Evolutionary conservation across 495 filamentous ascomycete species (phyloP).

Genomic region (Penicillium odoratum): DNA sequence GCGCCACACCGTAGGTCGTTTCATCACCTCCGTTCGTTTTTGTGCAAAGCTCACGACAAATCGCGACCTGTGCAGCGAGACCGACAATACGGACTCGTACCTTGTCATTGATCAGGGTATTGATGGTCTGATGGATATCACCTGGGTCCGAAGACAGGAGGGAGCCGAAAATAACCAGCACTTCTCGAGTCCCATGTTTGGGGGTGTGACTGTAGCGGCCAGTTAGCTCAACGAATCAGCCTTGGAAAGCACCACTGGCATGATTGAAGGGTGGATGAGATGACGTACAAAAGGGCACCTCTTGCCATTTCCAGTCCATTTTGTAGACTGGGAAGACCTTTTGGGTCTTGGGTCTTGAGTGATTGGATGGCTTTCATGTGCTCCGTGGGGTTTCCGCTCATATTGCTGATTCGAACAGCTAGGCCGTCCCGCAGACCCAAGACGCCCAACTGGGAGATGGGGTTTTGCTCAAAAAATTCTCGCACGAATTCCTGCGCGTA

Average conservation of each 20-base stretch:
- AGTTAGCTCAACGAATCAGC: constrained; percentile 17
- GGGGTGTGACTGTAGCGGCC: constrained; percentile 69
- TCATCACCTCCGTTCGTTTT: constrained; percentile 82
- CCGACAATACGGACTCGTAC: constrained; percentile 88
- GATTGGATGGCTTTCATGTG: constrained; percentile 76
- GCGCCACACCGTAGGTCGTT: constrained; percentile 74
- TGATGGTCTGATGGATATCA: constrained; percentile 91
- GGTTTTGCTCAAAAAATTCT: constrained; percentile 98
- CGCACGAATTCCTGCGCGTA: constrained; percentile 86
- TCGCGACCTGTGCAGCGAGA: constrained; percentile 84
- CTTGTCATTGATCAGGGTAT: constrained; percentile 68
- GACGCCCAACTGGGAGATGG: constrained; percentile 93
- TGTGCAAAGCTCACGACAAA: constrained; percentile 84
- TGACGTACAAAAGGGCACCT: constrained; percentile 74
- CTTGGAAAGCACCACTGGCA: neutral
- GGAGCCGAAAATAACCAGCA: constrained; percentile 89
- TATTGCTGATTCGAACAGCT: constrained; percentile 79
- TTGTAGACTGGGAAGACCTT: constrained; percentile 86
- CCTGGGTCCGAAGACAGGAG: constrained; percentile 87
- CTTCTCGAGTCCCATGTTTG: constrained; percentile 87
- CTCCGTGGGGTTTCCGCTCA: constrained; percentile 86
- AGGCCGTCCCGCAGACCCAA: constrained; percentile 91
- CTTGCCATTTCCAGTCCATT: constrained; percentile 95
- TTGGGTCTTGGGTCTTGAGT: constrained; percentile 73
- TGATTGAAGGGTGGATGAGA: neutral